Base-by-base conservation (phyloP, 129 eudicot genomes). In the Smallanthus sonchifolius region DNA sequence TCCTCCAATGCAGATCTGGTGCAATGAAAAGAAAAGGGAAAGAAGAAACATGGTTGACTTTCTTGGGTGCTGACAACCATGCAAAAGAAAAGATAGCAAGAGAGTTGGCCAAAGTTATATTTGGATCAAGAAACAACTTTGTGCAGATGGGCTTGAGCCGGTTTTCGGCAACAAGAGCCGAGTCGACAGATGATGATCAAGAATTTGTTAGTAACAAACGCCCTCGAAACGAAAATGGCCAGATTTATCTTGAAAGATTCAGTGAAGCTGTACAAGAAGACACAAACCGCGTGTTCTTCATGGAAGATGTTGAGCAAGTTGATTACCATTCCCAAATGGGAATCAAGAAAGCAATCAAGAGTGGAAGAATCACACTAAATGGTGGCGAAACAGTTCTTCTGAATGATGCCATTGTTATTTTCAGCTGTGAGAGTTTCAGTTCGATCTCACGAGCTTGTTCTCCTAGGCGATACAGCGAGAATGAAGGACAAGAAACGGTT, bases 251-350 rank as follows among this genome's bases (percentile, higher is more conserved):
- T 13, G 89, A 87, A 48, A 87, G 91, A 16, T 91, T 91, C 54
- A 68, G 72, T 39, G 84, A 82, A 5, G 86, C 84, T 0, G 79
- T 87, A 2, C 75, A 67, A 35, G 94, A 86, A 36, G 82, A 91
- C 56, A 85, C 94, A 7, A 84, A 76, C 49, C 85, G 91, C 0
- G 91, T 91, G 56, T 85, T 91, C 67, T 80, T 76, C 71, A 70
- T 91, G 74, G 94, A 87, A 76, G 94, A 91, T 70, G 61, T 86
- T 15, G 97, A 91, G 86, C 86, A 84, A 76, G 61, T 84, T 52
- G 97, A 87, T 71, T 55, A 69, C 32, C 55, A 56, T 74, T 83
- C 89, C 0, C 81, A 72, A 54, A 80, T 77, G 82, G 89, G 91
- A 8, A 80, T 91, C 36, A 83, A 82, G 79, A 85, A 78, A 44